Evolutionary conservation across 192 early-diverging fungal species (phyloP).

Genomic region (Coemansia javaensis): DNA sequence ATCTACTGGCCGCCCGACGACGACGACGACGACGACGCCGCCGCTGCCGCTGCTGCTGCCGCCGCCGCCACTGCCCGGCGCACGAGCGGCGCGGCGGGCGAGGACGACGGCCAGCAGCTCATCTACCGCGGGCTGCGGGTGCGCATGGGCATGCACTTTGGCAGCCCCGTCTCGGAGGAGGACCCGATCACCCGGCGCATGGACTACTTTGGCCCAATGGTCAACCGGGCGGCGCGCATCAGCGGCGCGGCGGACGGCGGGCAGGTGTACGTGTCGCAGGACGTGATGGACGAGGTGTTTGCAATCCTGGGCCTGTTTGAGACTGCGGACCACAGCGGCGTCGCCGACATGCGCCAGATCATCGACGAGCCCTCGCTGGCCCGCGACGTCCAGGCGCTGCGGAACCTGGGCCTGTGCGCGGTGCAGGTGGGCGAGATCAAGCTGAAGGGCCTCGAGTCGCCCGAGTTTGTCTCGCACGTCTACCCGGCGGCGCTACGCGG

Average conservation of each 20-base stretch:
- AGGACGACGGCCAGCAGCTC: slow-evolving; percentile 37
- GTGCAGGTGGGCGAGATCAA: slow-evolving; percentile 76
- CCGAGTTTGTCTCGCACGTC: slow-evolving; percentile 73
- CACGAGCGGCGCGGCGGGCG: slow-evolving; percentile 10
- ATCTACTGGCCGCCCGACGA: slow-evolving; percentile 59
- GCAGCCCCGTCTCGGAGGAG: slow-evolving; percentile 77
- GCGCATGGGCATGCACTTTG: slow-evolving; percentile 93
- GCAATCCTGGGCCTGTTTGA: slow-evolving; percentile 45
- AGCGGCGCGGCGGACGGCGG: slow-evolving; percentile 84
- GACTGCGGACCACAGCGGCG: slow-evolving; percentile 45
- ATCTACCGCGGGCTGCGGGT: slow-evolving; percentile 85
- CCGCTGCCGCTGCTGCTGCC: too few species aligned
- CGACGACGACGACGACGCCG: slow-evolving; percentile 10
- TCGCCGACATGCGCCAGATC: slow-evolving; percentile 50
- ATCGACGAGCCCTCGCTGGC: slow-evolving; percentile 50
- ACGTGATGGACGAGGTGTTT: slow-evolving; percentile 64
- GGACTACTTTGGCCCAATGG: slow-evolving; percentile 96
- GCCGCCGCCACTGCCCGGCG: too few species aligned
- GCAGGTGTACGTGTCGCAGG: slow-evolving; percentile 81
- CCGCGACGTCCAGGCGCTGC: slow-evolving; percentile 56
- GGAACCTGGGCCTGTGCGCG: slow-evolving; percentile 61
- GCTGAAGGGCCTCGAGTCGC: slow-evolving; percentile 85
- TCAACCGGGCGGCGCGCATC: slow-evolving; percentile 81
- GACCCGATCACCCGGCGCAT: slow-evolving; percentile 87
- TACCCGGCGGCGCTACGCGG: slow-evolving; percentile 52